Evolutionary conservation across 257 asterid genomes (phyloP).

Genomic region (Thymus quinquecostatus): DNA sequence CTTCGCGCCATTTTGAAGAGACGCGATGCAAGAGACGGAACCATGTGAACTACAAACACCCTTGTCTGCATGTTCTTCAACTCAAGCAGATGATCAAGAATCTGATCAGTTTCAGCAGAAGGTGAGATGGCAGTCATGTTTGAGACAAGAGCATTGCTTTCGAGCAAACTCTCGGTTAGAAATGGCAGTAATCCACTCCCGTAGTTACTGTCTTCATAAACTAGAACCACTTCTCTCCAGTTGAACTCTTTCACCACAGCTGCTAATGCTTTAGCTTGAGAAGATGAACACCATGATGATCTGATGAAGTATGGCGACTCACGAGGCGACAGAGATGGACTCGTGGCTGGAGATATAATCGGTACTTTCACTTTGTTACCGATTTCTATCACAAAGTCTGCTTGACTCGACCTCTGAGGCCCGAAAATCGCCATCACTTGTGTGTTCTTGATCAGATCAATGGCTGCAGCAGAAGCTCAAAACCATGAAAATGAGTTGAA

Average conservation of each 20-base stretch:
- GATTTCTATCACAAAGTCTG: conserved; percentile 49
- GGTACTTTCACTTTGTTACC: conserved; percentile 51
- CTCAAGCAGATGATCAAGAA: conserved; percentile 36
- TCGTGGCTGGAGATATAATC: conserved; percentile 50
- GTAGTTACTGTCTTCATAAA: conserved; percentile 41
- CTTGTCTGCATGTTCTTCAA: conserved; percentile 45
- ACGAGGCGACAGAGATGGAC: conserved; percentile 50
- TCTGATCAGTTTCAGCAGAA: conserved; percentile 41
- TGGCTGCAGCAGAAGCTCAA: conserved; percentile 33
- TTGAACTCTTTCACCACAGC: conserved; percentile 40
- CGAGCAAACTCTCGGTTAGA: conserved; percentile 40
- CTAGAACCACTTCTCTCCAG: conserved; percentile 51
- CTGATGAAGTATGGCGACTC: conserved; percentile 51
- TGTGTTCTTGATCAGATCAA: conserved; percentile 49
- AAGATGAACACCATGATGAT: conserved; percentile 44
- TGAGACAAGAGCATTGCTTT: conserved; percentile 35
- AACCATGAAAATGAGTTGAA: background rate
- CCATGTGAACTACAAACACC: conserved; percentile 56
- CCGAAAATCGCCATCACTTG: conserved; percentile 55
- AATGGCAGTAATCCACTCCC: conserved; percentile 52
- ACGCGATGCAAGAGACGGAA: conserved; percentile 41
- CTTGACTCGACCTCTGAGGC: conserved; percentile 46
- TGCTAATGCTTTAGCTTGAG: conserved; percentile 52
- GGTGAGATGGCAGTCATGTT: conserved; percentile 41
- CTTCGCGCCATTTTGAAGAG: conserved; percentile 43